Percentiles rank a stretch among this genome's conserved stretches.
These are phyloP conservation scores for Trichoderma simmonsii DNA, from an alignment of 2,329 filamentous ascomycete genomes.

Conservation along the genomic window DNA sequence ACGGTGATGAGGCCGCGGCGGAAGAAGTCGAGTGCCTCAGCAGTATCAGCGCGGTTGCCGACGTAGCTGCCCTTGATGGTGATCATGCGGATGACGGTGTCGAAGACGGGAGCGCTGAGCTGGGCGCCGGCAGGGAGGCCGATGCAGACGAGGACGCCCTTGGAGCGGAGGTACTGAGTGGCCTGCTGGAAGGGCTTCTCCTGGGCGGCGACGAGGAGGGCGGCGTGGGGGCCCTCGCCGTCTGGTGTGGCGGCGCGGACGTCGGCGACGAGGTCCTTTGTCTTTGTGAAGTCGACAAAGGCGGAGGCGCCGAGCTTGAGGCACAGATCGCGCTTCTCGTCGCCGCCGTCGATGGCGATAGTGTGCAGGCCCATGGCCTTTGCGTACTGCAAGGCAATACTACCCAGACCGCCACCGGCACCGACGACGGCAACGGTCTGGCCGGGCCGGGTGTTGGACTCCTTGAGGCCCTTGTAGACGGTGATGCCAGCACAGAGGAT, in stretches of 20 bases:
- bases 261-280: slow-evolving; percentile 75
- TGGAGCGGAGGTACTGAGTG: slow-evolving; percentile 78
- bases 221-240: slow-evolving; percentile 81
- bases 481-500: slow-evolving; percentile 84
- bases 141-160: slow-evolving; percentile 82
- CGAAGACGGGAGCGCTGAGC: slow-evolving; percentile 82
- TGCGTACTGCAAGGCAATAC: slow-evolving; percentile 79
- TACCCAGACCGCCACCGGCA: slow-evolving; percentile 79
- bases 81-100: slow-evolving; percentile 86
- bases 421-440: slow-evolving; percentile 82
- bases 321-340: slow-evolving; percentile 73
- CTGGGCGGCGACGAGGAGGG: slow-evolving; percentile 77
- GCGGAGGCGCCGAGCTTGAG: slow-evolving; percentile 64
- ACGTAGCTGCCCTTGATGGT: slow-evolving; percentile 91
- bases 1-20: slow-evolving; percentile 77
- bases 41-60: slow-evolving; percentile 82
- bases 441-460: slow-evolving; percentile 70
- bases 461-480: slow-evolving; percentile 89
- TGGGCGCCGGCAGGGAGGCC: slow-evolving; percentile 79
- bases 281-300: slow-evolving; percentile 78
- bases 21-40: slow-evolving; percentile 90
- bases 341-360: slow-evolving; percentile 79
- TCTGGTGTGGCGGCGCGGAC: slow-evolving; percentile 79
- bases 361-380: slow-evolving; percentile 82
- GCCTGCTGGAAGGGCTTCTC: slow-evolving; percentile 97